Evolutionary conservation across 768 basidiomycete species (phyloP).

Genomic region (Termitomyces sp.): DNA sequence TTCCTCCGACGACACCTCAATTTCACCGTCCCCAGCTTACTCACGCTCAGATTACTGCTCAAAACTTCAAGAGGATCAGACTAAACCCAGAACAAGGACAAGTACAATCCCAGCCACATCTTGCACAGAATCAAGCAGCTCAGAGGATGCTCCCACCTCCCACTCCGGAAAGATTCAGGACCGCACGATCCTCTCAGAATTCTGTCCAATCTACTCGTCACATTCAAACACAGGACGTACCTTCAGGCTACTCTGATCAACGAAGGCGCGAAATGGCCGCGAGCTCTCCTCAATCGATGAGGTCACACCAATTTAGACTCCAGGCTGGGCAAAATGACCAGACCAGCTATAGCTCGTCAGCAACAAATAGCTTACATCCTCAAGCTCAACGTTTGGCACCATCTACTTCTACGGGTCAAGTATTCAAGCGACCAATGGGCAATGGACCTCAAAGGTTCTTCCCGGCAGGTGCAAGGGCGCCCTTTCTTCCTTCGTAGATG

Average conservation of each 20-base stretch:
- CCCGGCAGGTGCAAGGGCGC: constrained; percentile 18
- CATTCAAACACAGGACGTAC: constrained; percentile 9
- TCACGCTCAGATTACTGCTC: constrained; percentile 37
- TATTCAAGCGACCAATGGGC: constrained; percentile 14
- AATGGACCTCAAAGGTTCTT: constrained; percentile 19
- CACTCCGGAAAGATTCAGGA: constrained; percentile 22
- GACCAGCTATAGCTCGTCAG: constrained; percentile 5
- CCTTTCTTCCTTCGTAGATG: constrained; percentile 33
- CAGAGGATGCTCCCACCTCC: constrained; percentile 18
- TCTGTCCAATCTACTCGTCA: constrained; percentile 5
- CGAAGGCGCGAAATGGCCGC: constrained; percentile 42
- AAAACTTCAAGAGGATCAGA: constrained; percentile 30
- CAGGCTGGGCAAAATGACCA: constrained; percentile 11
- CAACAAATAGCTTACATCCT: constrained; percentile 10
- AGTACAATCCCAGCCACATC: constrained; percentile 9
- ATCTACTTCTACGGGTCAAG: constrained; percentile 5
- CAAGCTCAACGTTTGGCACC: constrained; percentile 7
- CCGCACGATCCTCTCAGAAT: constrained; percentile 4
- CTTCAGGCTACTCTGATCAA: constrained; percentile 15
- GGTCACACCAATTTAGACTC: constrained; percentile 16
- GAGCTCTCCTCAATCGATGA: constrained; percentile 42
- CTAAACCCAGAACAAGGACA: constrained; percentile 21
- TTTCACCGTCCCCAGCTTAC: constrained; percentile 32
- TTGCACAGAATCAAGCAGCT: constrained; percentile 8
- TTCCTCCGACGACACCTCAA: constrained; percentile 37